Conservation (phyloP, 2,329 filamentous ascomycete genomes). For the Kalmusia sp. region DNA sequence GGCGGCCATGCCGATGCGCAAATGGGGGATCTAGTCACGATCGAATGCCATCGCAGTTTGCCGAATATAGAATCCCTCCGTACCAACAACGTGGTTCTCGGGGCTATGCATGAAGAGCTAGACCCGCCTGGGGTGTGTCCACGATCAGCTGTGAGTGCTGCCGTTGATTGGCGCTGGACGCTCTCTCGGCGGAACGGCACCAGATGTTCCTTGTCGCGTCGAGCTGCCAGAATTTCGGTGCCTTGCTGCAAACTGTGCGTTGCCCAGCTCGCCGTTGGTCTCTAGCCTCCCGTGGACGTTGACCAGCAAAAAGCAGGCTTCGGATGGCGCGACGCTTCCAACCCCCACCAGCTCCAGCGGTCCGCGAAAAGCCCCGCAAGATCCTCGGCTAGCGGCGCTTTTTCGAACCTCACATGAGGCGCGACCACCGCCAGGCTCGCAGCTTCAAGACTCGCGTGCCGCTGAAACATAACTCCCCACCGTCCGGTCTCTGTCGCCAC, state of each 20-base stretch:
- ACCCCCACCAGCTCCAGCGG: slow-evolving; percentile 13
- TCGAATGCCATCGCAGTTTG: slow-evolving; percentile 16
- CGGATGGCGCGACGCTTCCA: neutral
- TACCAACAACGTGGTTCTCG: slow-evolving; percentile 39
- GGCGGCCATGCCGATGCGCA: slow-evolving; percentile 14
- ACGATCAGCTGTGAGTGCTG: slow-evolving; percentile 26
- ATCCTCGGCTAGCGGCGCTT: slow-evolving; percentile 28
- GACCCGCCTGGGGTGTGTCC: slow-evolving; percentile 18
- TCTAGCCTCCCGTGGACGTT: slow-evolving; percentile 2
- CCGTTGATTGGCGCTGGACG: slow-evolving; percentile 24
- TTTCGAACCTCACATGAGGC: slow-evolving; percentile 30
- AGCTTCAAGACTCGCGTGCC: slow-evolving; percentile 27
- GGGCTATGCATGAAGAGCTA: slow-evolving; percentile 35
- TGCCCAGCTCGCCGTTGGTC: slow-evolving; percentile 15
- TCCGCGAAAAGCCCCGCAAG: slow-evolving; percentile 18
- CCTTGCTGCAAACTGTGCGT: slow-evolving; percentile 1
- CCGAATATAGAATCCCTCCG: slow-evolving; percentile 32
- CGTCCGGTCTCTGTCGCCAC: slow-evolving; percentile 23
- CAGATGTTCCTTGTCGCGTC: neutral
- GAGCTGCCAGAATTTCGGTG: neutral
- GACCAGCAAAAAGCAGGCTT: neutral
- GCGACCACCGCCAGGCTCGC: slow-evolving; percentile 25
- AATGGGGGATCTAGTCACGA: slow-evolving; percentile 6
- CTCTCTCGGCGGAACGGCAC: slow-evolving; percentile 25
- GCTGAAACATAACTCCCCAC: slow-evolving; percentile 26